These are phyloP conservation scores for Trifolium subterraneum DNA, from an alignment of 306 rosid genomes.

Conservation along the genomic window DNA sequence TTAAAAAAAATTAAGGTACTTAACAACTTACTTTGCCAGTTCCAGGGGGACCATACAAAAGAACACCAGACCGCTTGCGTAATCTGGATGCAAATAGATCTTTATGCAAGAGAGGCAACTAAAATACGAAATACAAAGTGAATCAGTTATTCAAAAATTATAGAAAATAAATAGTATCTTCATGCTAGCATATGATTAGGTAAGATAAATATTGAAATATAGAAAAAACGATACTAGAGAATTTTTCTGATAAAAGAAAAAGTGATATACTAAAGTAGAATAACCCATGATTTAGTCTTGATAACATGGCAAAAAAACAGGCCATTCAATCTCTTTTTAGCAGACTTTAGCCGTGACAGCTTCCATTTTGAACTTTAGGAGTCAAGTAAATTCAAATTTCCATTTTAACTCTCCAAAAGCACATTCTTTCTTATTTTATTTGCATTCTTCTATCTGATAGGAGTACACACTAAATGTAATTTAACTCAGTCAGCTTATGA, in stretches of 20 bases:
- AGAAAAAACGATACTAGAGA: conserved; percentile 16
- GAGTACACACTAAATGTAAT: conserved; percentile 7
- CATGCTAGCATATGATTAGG: conserved; percentile 31
- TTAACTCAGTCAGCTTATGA: conserved; percentile 17
- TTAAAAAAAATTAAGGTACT: neutral
- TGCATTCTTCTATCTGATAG: neutral
- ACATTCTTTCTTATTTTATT: neutral
- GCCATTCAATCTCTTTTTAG: conserved; percentile 31
- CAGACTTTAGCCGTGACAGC: conserved; percentile 10
- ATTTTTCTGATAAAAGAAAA: conserved; percentile 13
- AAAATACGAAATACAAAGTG: conserved; percentile 35
- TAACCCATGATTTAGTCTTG: neutral
- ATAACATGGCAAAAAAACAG: conserved; percentile 22
- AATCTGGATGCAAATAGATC: conserved; percentile 89
- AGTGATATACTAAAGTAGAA: conserved; percentile 11
- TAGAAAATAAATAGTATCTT: conserved; percentile 6
- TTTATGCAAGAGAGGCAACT: conserved; percentile 96
- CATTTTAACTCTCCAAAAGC: conserved; percentile 24
- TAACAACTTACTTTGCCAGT: conserved; percentile 83
- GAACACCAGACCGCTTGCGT: conserved; percentile 96
- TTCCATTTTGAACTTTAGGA: conserved; percentile 19
- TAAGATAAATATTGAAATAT: conserved; percentile 30
- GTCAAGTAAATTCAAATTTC: conserved; percentile 17
- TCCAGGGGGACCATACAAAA: conserved; percentile 94
- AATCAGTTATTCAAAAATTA: conserved; percentile 35